Base-by-base conservation (phyloP, 345 rosid species). In the Mercurialis annua region DNA sequence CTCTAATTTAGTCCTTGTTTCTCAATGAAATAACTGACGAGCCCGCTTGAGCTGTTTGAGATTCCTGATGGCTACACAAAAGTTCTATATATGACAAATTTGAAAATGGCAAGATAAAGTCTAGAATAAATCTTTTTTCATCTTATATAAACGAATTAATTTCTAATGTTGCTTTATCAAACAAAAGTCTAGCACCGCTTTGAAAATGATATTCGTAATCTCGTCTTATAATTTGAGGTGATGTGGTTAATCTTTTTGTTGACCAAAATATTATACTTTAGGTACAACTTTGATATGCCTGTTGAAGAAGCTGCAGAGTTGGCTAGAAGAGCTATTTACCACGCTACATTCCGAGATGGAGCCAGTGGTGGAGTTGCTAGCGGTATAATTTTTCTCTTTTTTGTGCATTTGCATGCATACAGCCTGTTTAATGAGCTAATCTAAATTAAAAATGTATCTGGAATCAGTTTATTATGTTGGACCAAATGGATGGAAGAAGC, bases 351-450 rank as follows among this genome's bases (percentile, higher is more conserved):
- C 84, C 86, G 99, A 27, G 99, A 95, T 77, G 99, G 92, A 57
- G 98, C 99, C 74, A 95, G 99, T 81, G 99, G 99, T 78, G 99
- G 99, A 70, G 98, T 95, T 49, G 99, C 96, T 46, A 95, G 99
- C 77, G 98, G 98, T 95, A 86, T 50, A 51, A 59, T 66, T 80
- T 71, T 50, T 54, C 70, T 64, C 50, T 33, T 47, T 59, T 50
- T 61, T n/a, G 6, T 6, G 42, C 20, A 12, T 54, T 30, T 23
- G 30, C 44, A 36, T 8, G 11, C 24, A 2, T 36, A 14, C 68
- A 33, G 4, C 0, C 6, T 44, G 54, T 34, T 31, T 54, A 52
- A 26, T 40, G 27, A 44, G 65, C 27, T 33, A 53, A 65, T 38
- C 10, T 29, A 43, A 16, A 31, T 49, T 38, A 44, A 42, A 30